A percentile compares a stretch with the other conserved stretches of the same genome.
Evolutionary conservation across 805 yeast genomes (phyloP).

Genomic region (Candida manassasensis): DNA sequence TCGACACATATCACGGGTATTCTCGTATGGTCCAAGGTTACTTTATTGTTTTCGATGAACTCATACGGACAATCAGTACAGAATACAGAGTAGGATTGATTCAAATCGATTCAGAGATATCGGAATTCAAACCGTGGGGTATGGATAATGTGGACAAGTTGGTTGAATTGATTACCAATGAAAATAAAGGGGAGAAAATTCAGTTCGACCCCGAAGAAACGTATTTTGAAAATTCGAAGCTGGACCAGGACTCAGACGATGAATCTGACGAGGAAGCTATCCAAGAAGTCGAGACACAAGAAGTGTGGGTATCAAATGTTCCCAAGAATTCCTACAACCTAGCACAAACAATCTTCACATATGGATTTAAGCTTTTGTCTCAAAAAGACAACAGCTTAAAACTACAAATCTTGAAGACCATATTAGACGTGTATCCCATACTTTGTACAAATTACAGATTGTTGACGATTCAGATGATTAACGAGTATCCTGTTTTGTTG

Average conservation of each 20-base stretch:
- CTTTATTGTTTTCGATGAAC: conserved; percentile 62
- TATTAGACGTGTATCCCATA: conserved; percentile 27
- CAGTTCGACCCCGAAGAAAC: conserved; percentile 35
- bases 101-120: conserved; percentile 9
- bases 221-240: conserved; percentile 29
- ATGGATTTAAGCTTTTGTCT: conserved; percentile 65
- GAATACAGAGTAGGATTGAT: conserved; percentile 7
- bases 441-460: conserved; percentile 27
- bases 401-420: conserved; percentile 50
- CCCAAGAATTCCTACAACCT: conserved; percentile 57
- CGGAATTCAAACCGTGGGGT: conserved; percentile 56
- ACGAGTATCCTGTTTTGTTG: conserved; percentile 29
- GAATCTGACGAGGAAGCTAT: conserved; percentile 27
- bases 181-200: conserved; percentile 20
- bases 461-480: conserved; percentile 29
- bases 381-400: conserved; percentile 60
- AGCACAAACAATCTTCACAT: conserved; percentile 56
- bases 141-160: conserved; percentile 42
- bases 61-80: conserved; percentile 39
- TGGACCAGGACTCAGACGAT: conserved; percentile 20
- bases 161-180: conserved; percentile 37
- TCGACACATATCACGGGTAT: conserved; percentile 86
- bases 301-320: conserved; percentile 61
- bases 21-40: conserved; percentile 65
- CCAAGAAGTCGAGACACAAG: conserved; percentile 13